phyloP scores from a whole-genome alignment of 257 asterid species.

The Solanum stenotomum region DNA sequence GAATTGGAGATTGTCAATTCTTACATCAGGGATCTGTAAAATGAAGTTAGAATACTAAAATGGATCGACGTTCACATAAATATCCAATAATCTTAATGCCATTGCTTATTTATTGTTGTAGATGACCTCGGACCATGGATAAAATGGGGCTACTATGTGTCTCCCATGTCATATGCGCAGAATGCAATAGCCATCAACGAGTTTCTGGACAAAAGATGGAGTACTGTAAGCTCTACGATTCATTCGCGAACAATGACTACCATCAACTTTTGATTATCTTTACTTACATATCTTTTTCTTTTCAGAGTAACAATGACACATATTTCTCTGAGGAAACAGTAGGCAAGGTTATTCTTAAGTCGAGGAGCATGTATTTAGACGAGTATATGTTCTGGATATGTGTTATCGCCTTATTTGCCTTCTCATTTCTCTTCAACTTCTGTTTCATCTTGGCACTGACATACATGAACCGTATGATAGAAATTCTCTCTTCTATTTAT shows the following conservation, averaged over 20 bases:
- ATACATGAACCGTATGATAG: conserved; percentile 59
- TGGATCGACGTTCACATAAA: background rate
- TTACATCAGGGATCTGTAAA: background rate
- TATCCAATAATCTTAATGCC: background rate
- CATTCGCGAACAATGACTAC: background rate
- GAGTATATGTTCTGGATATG: conserved; percentile 87
- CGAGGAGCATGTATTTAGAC: conserved; percentile 80
- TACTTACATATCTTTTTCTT: background rate
- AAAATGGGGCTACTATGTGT: conserved; percentile 21
- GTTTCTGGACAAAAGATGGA: conserved; percentile 26
- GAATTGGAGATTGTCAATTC: background rate
- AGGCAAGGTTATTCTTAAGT: conserved; percentile 80
- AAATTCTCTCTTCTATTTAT: background rate
- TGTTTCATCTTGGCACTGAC: conserved; percentile 59
- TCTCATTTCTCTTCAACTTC: conserved; percentile 73
- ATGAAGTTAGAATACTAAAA: background rate
- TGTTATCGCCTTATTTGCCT: conserved; percentile 61
- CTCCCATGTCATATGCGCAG: conserved; percentile 28
- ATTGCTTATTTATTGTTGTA: background rate
- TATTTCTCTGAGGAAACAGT: conserved; percentile 60
- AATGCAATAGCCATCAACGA: conserved; percentile 23
- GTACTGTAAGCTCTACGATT: conserved; percentile 4
- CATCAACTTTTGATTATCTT: background rate
- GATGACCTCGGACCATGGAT: conserved; percentile 26
- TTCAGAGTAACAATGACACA: conserved; percentile 43